Base-by-base conservation (phyloP, 257 asterid genomes). In the Pogostemon cablin region DNA sequence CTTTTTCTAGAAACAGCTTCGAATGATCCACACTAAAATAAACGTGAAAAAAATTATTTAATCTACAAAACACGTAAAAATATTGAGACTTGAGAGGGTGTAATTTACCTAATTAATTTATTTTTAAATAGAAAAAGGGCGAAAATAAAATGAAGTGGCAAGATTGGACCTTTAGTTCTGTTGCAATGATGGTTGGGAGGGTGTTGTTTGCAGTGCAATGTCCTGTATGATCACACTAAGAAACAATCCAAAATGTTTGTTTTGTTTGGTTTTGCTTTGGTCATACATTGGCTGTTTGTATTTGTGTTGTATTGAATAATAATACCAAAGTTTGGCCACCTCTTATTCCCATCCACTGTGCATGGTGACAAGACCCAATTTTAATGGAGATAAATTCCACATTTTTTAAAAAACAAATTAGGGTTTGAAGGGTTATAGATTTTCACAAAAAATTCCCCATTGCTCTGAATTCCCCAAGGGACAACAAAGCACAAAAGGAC, bases 321-420 rank as follows among this genome's bases (percentile, higher is more conserved):
- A 77, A 74, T 11, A 40, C 83, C 83, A 84, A 79, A 57, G 25
- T 43, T 66, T 53, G 79, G 85, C 85, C 86, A 81, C 59, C 88
- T 65, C 81, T 75, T 74, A 74, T 84, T 81, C 93, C 85, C 77
- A 78, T 83, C 85, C 85, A 79, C 64, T 57, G 7, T 43, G 81
- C 62, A 67, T 69, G 65, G 11, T 56, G 85, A 81, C 89, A 83
- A 80, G 35, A n/a, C 11, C 43, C 56, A 50, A 39, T 72, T 55
- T 76, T 75, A 66, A 74, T 50, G 75, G 65, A 48, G 65, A 38
- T 4, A 43, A 53, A 41, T 62, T 52, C 9, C 57, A 49, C 64
- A 72, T 63, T 72, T 57, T 56, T 78, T 41, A 40, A 25, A 25
- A 25, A 25, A 25, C 32, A 25, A 25, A 25, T 25, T 25, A 25